A percentile compares a stretch with the other conserved stretches of the same genome.
Evolutionary conservation across 139 green algal species (phyloP).

Genomic region (Picochlorum sp.): DNA sequence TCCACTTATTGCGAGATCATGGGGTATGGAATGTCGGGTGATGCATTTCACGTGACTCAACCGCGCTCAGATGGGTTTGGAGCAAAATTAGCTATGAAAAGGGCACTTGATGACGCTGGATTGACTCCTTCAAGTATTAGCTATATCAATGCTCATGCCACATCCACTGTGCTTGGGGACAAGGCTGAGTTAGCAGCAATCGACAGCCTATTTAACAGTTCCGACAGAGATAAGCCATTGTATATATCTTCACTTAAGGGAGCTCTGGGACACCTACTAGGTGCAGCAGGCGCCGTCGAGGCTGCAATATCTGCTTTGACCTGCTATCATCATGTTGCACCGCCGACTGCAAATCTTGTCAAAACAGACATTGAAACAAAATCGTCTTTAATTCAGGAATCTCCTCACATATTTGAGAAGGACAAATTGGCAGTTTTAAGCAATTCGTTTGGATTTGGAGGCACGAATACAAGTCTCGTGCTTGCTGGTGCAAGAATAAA

Average conservation of each 20-base stretch:
- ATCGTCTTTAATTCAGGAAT: constrained; percentile 23
- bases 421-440: constrained; percentile 45
- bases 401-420: background rate
- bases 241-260: constrained; percentile 78
- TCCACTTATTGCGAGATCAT: constrained; percentile 65
- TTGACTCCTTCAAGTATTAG: constrained; percentile 36
- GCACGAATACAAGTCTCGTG: constrained; percentile 74
- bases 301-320: constrained; percentile 65
- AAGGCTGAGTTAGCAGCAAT: constrained; percentile 65
- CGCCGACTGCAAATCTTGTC: constrained; percentile 73
- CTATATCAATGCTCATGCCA: constrained; percentile 93
- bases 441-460: constrained; percentile 96
- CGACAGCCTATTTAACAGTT: constrained; percentile 42
- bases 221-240: background rate
- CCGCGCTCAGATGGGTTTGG: constrained; percentile 45
- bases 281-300: constrained; percentile 80
- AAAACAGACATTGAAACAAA: constrained; percentile 34
- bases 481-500: constrained; percentile 35
- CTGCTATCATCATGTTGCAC: constrained; percentile 40
- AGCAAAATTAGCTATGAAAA: constrained; percentile 47
- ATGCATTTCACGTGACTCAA: constrained; percentile 89
- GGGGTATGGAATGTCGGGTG: constrained; percentile 76
- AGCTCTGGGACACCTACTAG: constrained; percentile 85
- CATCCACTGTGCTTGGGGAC: constrained; percentile 69
- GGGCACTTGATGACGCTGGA: constrained; percentile 35